Evolutionary conservation across 2,329 filamentous ascomycete species (phyloP).

Genomic region (Pseudogymnoascus sp.): DNA sequence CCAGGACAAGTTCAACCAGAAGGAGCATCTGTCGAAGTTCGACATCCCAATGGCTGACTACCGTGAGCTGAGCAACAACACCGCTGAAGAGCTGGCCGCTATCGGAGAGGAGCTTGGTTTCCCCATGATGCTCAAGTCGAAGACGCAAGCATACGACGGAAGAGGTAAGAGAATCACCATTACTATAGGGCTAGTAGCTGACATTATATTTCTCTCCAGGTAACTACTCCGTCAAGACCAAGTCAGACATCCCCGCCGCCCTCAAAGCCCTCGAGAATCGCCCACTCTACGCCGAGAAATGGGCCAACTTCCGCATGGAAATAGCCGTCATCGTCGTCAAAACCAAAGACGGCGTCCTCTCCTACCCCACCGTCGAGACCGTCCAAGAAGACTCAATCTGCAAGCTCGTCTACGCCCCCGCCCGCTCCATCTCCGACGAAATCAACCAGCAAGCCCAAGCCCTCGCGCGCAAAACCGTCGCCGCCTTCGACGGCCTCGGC

Average conservation of each 20-base stretch:
- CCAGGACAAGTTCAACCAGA: constrained; percentile 90
- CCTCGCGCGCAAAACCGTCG: constrained; percentile 71
- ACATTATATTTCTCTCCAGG: constrained; percentile 33
- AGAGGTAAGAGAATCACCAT: constrained; percentile 45
- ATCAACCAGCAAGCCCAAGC: constrained; percentile 62
- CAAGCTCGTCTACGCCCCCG: constrained; percentile 83
- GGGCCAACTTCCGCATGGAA: constrained; percentile 77
- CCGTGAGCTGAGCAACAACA: constrained; percentile 49
- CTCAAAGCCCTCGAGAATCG: constrained; percentile 61
- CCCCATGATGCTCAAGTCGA: constrained; percentile 87
- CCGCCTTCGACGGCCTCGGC: constrained; percentile 76
- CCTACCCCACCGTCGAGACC: constrained; percentile 89
- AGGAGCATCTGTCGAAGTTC: constrained; percentile 64
- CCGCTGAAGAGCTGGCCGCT: constrained; percentile 51
- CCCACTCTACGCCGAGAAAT: constrained; percentile 82
- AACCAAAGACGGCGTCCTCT: constrained; percentile 65
- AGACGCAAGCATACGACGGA: constrained; percentile 90
- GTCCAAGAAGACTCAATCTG: constrained; percentile 94
- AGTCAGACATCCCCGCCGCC: constrained; percentile 56
- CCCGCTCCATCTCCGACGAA: constrained; percentile 57
- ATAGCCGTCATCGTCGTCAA: constrained; percentile 92
- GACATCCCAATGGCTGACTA: constrained; percentile 65
- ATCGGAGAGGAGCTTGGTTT: constrained; percentile 63
- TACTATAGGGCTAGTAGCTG: background rate
- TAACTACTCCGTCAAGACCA: constrained; percentile 57